Evolutionary conservation across 441 rosid species (phyloP).

Genomic region (Bruguiera hainesii): DNA sequence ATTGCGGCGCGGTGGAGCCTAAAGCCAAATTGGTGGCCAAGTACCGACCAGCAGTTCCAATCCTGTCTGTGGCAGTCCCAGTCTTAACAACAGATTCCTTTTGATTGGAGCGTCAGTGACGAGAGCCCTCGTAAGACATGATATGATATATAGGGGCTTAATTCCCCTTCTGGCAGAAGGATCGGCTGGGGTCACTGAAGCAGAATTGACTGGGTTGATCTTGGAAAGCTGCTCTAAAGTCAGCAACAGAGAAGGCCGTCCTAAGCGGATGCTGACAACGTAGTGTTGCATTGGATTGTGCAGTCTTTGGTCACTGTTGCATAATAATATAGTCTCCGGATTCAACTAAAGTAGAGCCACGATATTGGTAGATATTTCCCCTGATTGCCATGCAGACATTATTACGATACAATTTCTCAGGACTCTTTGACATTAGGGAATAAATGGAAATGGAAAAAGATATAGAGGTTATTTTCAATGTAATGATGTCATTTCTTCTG

Average conservation of each 20-base stretch:
- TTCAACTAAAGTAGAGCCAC: too few species aligned
- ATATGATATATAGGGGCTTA: constrained; percentile 74
- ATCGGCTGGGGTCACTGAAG: constrained; percentile 86
- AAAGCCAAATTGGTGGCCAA: constrained; percentile 79
- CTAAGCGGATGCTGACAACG: too few species aligned
- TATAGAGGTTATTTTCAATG: too few species aligned
- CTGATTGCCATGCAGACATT: too few species aligned
- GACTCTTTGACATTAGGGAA: too few species aligned
- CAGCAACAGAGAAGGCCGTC: constrained; percentile 45
- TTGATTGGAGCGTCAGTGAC: constrained; percentile 85
- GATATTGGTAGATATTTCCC: too few species aligned
- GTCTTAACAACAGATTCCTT: constrained; percentile 79
- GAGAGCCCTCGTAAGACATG: constrained; percentile 84
- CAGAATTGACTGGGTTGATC: constrained; percentile 77
- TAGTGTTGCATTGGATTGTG: too few species aligned
- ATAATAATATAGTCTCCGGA: too few species aligned
- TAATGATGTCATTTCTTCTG: too few species aligned
- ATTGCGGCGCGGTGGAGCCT: constrained; percentile 82
- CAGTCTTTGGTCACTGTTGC: too few species aligned
- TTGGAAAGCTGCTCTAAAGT: constrained; percentile 66
- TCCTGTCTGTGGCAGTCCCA: constrained; percentile 85
- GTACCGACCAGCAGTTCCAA: constrained; percentile 93
- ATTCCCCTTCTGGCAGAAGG: constrained; percentile 82
- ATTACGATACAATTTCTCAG: too few species aligned
- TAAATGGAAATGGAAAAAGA: too few species aligned